Base-by-base conservation (phyloP, 2,329 filamentous ascomycete genomes). In the Talaromyces sp. region DNA sequence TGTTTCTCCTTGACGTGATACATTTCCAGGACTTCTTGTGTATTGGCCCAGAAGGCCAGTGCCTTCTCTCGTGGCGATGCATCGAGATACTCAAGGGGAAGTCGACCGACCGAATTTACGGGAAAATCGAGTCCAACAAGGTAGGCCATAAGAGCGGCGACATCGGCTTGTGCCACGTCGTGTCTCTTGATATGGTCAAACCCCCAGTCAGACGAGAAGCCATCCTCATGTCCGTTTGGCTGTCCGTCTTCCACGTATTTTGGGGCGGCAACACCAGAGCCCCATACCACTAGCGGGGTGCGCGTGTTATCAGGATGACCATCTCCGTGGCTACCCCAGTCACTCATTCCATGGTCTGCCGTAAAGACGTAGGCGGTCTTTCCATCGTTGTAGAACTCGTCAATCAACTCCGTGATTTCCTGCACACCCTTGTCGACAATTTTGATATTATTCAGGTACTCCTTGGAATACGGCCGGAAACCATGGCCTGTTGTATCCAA, bases 301-400 rank as follows among this genome's bases (percentile, higher is more conserved):
- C 95, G 87, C 3, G 95, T 99, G 72, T 98, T 99, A 76, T 99
- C 91, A 0, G 95, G 95, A 77, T 99, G 93, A 8, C 95, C 95
- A 76, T 99, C 95, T 43, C 96, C 96, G 76, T 99, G 96, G 71
- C 93, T 98, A n/a, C 96, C 95, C 89, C 91, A 97, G 77, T 99
- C 95, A 73, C 92, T 98, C 95, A 99, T 99, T 19, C 95, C 95
- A 76, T 99, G 95, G 74, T 99, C 95, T 8, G 95, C 95, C 1
- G 96, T 99, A 75, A 99, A 99, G 16, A 99, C 87, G 75, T 94
- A 99, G 0, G 96, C 92, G 0, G 95, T 98, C 76, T 95, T 89
- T 68, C 87, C 87, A 70, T 93, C 89, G 5, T 81, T 84, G 72
- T 97, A 99, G 75, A 98, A 99, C 13, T 90, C 85, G 41, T 96